Evolutionary conservation across 2,329 filamentous ascomycete species (phyloP).

Genomic region (Lachnellula hyalina): DNA sequence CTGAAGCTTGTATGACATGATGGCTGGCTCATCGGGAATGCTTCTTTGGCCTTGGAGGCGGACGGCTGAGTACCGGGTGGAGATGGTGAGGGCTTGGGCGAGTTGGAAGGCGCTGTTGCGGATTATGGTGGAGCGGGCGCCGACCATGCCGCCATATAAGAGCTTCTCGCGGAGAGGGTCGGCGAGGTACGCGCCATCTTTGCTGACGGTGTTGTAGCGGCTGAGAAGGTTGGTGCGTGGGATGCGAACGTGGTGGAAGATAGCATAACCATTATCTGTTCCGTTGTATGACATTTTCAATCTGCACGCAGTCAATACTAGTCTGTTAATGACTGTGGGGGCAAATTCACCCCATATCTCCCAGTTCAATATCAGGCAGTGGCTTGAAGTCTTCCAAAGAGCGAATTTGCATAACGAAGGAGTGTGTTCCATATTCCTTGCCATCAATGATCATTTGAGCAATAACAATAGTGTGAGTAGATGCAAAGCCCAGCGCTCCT

Average conservation of each 20-base stretch:
- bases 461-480: constrained; percentile 30
- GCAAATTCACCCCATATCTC: constrained; percentile 25
- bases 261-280: constrained; percentile 33
- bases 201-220: constrained; percentile 27
- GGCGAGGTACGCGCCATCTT: constrained; percentile 28
- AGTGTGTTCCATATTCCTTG: constrained; percentile 28
- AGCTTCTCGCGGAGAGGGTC: constrained; percentile 30
- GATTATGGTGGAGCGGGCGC: constrained; percentile 28
- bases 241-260: constrained; percentile 31
- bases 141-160: constrained; percentile 33
- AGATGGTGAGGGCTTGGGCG: constrained; percentile 32
- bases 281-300: constrained; percentile 25
- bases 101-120: constrained; percentile 26
- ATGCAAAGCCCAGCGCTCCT: constrained; percentile 26
- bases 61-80: constrained; percentile 31
- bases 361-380: constrained; percentile 26
- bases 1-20: constrained; percentile 26
- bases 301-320: neutral
- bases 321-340: neutral
- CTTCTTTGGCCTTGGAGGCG: constrained; percentile 21
- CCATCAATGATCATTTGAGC: constrained; percentile 28
- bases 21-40: neutral
- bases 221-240: constrained; percentile 32
- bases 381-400: constrained; percentile 25
- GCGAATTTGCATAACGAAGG: constrained; percentile 30